phyloP scores from a whole-genome alignment of 2,329 filamentous ascomycete species.

The Pseudogymnoascus sp. region DNA sequence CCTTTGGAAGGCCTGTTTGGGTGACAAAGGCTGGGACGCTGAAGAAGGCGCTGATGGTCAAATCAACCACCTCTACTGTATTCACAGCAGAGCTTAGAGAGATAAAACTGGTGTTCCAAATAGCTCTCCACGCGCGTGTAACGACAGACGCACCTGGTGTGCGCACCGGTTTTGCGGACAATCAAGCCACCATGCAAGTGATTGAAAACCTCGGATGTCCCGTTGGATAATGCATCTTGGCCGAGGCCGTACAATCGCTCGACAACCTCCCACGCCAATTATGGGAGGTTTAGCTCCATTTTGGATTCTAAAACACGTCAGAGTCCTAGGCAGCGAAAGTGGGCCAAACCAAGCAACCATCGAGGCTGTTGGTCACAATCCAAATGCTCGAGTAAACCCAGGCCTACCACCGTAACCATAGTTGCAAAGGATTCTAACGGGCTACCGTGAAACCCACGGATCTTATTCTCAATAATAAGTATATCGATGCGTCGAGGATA shows the following conservation, averaged over 20 bases:
- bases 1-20: too few species aligned
- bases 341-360: conserved; percentile 11
- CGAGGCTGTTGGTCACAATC: conserved; percentile 18
- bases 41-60: too few species aligned
- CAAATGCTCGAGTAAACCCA: conserved; percentile 7
- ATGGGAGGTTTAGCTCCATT: conserved; percentile 13
- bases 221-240: conserved; percentile 26
- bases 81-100: conserved; percentile 26
- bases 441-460: conserved; percentile 10
- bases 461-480: neutral
- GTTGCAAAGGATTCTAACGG: conserved; percentile 13
- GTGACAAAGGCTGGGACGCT: too few species aligned
- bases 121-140: conserved; percentile 17
- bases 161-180: conserved; percentile 26
- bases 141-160: conserved; percentile 12
- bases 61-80: conserved; percentile 21
- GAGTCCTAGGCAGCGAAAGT: neutral
- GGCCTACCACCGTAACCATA: conserved; percentile 13
- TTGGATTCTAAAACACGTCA: conserved; percentile 17
- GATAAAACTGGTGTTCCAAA: conserved; percentile 23
- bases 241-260: conserved; percentile 18
- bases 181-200: conserved; percentile 27
- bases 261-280: conserved; percentile 14
- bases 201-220: conserved; percentile 18
- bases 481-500: neutral